Evolutionary conservation across 352 stramenopile genomes (phyloP), one percentile per base, ranked within the genome.

Genomic region (Pythium coloratum): DNA sequence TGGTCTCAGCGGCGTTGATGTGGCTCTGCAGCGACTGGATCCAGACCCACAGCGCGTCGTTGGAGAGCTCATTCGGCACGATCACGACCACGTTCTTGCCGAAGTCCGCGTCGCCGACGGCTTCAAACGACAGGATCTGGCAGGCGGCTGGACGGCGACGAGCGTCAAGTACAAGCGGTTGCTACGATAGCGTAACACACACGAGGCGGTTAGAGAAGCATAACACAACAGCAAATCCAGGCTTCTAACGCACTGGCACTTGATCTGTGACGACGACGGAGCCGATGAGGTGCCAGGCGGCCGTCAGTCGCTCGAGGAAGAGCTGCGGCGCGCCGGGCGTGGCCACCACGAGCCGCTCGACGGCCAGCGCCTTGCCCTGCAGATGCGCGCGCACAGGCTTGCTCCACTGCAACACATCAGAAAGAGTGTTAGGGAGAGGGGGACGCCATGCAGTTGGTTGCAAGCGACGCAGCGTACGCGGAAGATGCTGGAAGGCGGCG

Each of bases 241-340:
- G 13, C 5, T 24, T 26, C 3, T 14, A 3, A 73, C 73, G 66
- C 66, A 90, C 80, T 56, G 84, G 77, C 3, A 30, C 9, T 58
- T 90, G 78, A 42, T 88, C 77, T 24, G 64, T 80, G 40, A 82
- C 77, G 20, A 89, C 59, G 53, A 92, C 55, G n/a, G 81, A 81
- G 14, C 73, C 84, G 26, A 90, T 73, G 7, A 68, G 47, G 3
- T 53, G 58, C 84, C 84, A 92, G 2, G 72, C 58, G 6, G 69
- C 20, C 34, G 84, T 71, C 33, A 92, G 38, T 30, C 82, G 72
- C 44, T 77, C 65, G 20, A 86, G 54, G 53, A 92, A 86, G 42
- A 70, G 68, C 54, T 89, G 80, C 5, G 80, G 60, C 20, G 70
- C 64, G 24, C 78, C 76, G 12, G 67, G 69, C 59, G 78, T 77